Evolutionary conservation across 306 rosid genomes (phyloP).

Genomic region (Lupinus albus): DNA sequence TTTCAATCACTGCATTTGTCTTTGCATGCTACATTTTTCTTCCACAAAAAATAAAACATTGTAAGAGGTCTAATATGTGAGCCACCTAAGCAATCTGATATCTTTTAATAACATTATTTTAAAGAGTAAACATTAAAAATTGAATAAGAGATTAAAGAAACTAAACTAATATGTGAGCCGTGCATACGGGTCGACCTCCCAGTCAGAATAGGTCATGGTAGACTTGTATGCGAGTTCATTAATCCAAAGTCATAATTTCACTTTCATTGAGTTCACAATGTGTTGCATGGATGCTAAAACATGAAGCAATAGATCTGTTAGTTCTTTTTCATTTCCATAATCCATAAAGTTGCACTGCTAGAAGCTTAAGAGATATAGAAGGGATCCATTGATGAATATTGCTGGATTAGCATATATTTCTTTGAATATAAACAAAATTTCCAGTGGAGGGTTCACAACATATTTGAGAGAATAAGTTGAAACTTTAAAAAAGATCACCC

Average conservation of each 20-base stretch:
- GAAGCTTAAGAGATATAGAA: constrained; percentile 33
- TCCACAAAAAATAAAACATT: constrained; percentile 41
- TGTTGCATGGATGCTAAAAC: too few relatives aligned
- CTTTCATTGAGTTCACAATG: too few relatives aligned
- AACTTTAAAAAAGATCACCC: constrained; percentile 31
- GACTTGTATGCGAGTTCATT: too few relatives aligned
- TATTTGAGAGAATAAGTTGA: constrained; percentile 36
- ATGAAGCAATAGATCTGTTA: constrained; percentile 11
- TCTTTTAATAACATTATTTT: constrained; percentile 4
- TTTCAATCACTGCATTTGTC: constrained; percentile 44
- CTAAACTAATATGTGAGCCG: too few relatives aligned
- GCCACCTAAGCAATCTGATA: constrained; percentile 36
- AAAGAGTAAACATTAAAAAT: constrained; percentile 16
- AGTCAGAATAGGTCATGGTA: too few relatives aligned
- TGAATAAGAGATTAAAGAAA: too few relatives aligned
- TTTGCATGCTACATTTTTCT: constrained; percentile 45
- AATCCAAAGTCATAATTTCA: too few relatives aligned
- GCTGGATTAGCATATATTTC: constrained; percentile 42
- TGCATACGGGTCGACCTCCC: too few relatives aligned
- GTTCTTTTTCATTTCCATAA: not conserved
- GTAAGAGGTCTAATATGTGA: constrained; percentile 47
- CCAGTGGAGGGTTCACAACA: constrained; percentile 42
- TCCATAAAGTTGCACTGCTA: constrained; percentile 27
- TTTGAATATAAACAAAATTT: constrained; percentile 33
- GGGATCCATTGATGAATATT: constrained; percentile 45